A percentile compares a stretch with the other conserved stretches of the same genome.
These are phyloP conservation scores for Tritrichomonas foetus DNA, from an alignment of 208 protist species.

Conservation along the genomic window DNA sequence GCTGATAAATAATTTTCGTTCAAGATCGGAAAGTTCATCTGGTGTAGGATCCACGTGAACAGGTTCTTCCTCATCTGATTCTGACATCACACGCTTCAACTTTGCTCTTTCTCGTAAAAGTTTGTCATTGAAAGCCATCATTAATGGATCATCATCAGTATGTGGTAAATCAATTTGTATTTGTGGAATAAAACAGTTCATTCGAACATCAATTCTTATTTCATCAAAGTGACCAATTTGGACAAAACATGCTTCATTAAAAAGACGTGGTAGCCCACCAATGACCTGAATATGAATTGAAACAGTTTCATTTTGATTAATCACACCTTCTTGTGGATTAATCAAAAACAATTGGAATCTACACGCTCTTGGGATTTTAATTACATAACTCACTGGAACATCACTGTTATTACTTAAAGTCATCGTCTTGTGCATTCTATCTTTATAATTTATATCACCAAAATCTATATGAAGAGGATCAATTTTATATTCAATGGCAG, in stretches of 20 bases:
- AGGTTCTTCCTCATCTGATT: no score
- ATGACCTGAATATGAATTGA: not conserved
- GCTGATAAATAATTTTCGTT: not conserved
- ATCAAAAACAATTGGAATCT: not conserved
- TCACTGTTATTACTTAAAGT: not conserved
- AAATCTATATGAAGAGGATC: slow-evolving; percentile 11
- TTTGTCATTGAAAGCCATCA: not conserved
- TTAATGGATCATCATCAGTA: not conserved
- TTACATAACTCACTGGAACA: not conserved
- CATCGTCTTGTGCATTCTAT: not conserved
- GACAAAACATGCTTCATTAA: not conserved
- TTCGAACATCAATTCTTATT: not conserved
- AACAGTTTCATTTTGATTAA: not conserved
- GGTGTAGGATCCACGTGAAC: not conserved
- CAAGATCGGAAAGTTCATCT: not conserved
- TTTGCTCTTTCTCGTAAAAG: no score
- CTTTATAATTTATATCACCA: not conserved
- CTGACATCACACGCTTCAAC: no score
- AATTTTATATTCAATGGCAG: not conserved
- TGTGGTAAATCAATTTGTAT: not conserved
- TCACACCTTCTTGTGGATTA: not conserved
- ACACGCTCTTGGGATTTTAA: not conserved
- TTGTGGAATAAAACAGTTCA: slow-evolving; percentile 38
- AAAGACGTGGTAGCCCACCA: not conserved
- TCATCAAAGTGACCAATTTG: slow-evolving; percentile 37